phyloP scores from a whole-genome alignment of 305 asterid species.

The Fraxinus dipetala region DNA sequence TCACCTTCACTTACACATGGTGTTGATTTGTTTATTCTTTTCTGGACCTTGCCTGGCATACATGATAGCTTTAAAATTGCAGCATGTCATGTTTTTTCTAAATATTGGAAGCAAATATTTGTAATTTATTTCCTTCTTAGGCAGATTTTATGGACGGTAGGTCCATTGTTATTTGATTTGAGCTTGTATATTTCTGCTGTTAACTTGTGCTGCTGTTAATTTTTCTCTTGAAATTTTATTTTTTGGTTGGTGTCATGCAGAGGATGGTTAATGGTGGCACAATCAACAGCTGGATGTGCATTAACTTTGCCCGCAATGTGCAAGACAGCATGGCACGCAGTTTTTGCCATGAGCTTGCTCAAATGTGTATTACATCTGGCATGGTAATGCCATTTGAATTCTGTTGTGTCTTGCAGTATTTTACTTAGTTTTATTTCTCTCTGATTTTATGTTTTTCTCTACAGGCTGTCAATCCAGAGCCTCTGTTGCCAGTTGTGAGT shows the following conservation, averaged over 20 bases:
- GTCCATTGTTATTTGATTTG: not conserved
- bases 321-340: constrained; percentile 54
- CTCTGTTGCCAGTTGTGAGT: constrained; percentile 64
- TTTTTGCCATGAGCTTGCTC: constrained; percentile 80
- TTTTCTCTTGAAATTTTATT: not conserved
- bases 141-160: not conserved
- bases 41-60: not conserved
- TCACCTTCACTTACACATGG: not conserved
- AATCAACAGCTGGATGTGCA: constrained; percentile 71
- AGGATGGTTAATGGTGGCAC: constrained; percentile 62
- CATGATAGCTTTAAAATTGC: not conserved
- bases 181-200: not conserved
- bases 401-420: not conserved
- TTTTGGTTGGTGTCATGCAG: constrained; percentile 20
- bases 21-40: not conserved
- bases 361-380: constrained; percentile 84
- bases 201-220: not conserved
- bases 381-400: constrained; percentile 48
- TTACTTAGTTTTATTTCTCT: not conserved
- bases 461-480: constrained; percentile 67
- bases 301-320: constrained; percentile 70
- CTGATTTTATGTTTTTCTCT: constrained; percentile 10
- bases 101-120: not conserved
- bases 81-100: not conserved
- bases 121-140: not conserved